These are phyloP conservation scores for Phytophthora sp. DNA, from an alignment of 352 stramenopile genomes.

Conservation along the genomic window DNA sequence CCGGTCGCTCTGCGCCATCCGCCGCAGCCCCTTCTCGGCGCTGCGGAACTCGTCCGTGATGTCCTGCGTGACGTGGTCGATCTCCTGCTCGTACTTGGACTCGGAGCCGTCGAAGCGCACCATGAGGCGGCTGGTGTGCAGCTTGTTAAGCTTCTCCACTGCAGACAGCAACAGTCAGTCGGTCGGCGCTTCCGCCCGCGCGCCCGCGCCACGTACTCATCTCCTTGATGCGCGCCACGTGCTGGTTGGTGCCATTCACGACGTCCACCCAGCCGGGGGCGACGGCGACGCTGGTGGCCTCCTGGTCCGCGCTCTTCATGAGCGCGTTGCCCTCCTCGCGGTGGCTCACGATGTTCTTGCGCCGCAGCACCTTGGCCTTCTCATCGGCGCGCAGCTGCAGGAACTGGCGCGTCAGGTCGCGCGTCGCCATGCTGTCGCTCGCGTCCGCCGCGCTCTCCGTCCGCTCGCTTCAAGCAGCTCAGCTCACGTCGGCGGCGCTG, in stretches of 20 bases:
- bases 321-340: constrained; percentile 73
- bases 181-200: not conserved
- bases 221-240: constrained; percentile 80
- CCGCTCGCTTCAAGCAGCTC: constrained; percentile 2
- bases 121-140: constrained; percentile 88
- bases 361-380: constrained; percentile 84
- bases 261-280: constrained; percentile 81
- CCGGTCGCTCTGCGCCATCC: constrained; percentile 63
- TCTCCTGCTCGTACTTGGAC: constrained; percentile 86
- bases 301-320: constrained; percentile 59
- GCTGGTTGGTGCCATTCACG: constrained; percentile 80
- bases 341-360: constrained; percentile 85
- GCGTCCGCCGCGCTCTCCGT: not conserved
- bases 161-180: not conserved
- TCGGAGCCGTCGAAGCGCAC: constrained; percentile 88
- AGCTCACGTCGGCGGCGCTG: too few species aligned
- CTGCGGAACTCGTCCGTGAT: constrained; percentile 87
- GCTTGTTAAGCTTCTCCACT: constrained; percentile 88
- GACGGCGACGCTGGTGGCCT: constrained; percentile 41
- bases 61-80: constrained; percentile 77
- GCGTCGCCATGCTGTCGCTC: constrained; percentile 64
- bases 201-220: constrained; percentile 64
- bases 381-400: constrained; percentile 73
- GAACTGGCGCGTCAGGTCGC: constrained; percentile 79
- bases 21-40: constrained; percentile 74